These are phyloP conservation scores for Edaphochlamys debaryana DNA, from an alignment of 139 green algal species.

Conservation along the genomic window DNA sequence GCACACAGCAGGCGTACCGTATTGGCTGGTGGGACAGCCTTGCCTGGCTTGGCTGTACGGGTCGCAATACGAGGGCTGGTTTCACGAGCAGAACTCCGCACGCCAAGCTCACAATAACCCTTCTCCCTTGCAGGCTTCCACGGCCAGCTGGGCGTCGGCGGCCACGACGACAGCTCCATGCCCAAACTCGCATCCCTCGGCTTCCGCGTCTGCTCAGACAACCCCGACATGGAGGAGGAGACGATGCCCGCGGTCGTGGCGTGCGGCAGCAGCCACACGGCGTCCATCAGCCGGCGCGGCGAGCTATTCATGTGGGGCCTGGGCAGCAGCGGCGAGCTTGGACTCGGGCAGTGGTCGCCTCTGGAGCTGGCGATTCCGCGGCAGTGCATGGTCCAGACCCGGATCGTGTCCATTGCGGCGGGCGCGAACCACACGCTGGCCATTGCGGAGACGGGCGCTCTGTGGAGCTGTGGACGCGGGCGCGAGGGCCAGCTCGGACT, in stretches of 20 bases:
- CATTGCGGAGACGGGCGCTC: slow-evolving; percentile 72
- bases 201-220: slow-evolving; percentile 54
- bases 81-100: too few relatives aligned
- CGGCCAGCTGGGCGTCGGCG: slow-evolving; percentile 77
- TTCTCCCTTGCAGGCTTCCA: slow-evolving; percentile 88
- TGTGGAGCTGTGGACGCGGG: slow-evolving; percentile 84
- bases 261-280: slow-evolving; percentile 70
- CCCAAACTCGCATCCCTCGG: slow-evolving; percentile 54
- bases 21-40: too few relatives aligned
- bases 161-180: slow-evolving; percentile 48
- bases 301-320: slow-evolving; percentile 87
- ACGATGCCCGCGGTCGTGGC: slow-evolving; percentile 78
- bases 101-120: too few relatives aligned
- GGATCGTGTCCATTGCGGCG: slow-evolving; percentile 77
- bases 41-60: too few relatives aligned
- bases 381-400: slow-evolving; percentile 47
- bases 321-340: slow-evolving; percentile 79
- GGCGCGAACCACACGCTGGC: slow-evolving; percentile 85
- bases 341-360: slow-evolving; percentile 70
- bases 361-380: slow-evolving; percentile 60
- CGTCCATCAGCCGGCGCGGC: slow-evolving; percentile 72
- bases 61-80: too few relatives aligned
- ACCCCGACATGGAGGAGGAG: slow-evolving; percentile 64
- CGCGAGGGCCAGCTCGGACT: slow-evolving; percentile 75
- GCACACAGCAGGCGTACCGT: too few relatives aligned